phyloP scores from a whole-genome alignment of 164 flowering plant species.

The Brasenia schreberi region DNA sequence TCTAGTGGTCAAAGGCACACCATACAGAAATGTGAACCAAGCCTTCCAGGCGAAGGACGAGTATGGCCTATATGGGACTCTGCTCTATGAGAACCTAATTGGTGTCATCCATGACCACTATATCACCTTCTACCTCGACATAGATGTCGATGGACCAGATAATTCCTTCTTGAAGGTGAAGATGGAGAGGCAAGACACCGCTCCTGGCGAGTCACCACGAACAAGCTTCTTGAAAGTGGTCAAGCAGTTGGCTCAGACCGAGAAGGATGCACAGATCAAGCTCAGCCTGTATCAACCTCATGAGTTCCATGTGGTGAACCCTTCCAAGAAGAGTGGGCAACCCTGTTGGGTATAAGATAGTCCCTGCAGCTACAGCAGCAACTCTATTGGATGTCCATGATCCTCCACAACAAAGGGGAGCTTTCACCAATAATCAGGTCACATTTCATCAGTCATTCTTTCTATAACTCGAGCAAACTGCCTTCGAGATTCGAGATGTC shows the following conservation, averaged over 20 bases:
- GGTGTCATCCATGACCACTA: slow-evolving; percentile 61
- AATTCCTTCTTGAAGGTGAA: slow-evolving; percentile 71
- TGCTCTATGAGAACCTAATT: slow-evolving; percentile 40
- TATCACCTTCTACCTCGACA: slow-evolving; percentile 44
- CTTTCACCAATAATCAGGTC: slow-evolving; percentile 75
- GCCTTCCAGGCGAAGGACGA: slow-evolving; percentile 5
- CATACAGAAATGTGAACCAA: slow-evolving; percentile 17
- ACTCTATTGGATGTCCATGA: slow-evolving; percentile 63
- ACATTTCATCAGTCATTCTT: background rate
- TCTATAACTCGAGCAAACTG: no score
- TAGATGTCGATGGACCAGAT: slow-evolving; percentile 51
- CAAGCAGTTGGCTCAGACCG: slow-evolving; percentile 54
- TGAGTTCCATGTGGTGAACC: slow-evolving; percentile 77
- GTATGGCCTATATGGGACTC: slow-evolving; percentile 27
- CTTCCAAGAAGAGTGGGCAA: slow-evolving; percentile 60
- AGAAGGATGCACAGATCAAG: slow-evolving; percentile 79
- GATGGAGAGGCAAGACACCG: slow-evolving; percentile 26
- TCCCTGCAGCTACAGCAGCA: slow-evolving; percentile 78
- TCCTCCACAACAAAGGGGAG: slow-evolving; percentile 67
- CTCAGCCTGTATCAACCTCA: slow-evolving; percentile 72
- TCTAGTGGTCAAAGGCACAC: slow-evolving; percentile 37
- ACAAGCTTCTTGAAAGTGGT: slow-evolving; percentile 57
- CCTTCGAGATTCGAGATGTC: no score
- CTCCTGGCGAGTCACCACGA: slow-evolving; percentile 47
- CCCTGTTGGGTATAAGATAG: slow-evolving; percentile 83